These are phyloP conservation scores for Daedalea quercina DNA, from an alignment of 768 basidiomycete genomes.

Conservation along the genomic window DNA sequence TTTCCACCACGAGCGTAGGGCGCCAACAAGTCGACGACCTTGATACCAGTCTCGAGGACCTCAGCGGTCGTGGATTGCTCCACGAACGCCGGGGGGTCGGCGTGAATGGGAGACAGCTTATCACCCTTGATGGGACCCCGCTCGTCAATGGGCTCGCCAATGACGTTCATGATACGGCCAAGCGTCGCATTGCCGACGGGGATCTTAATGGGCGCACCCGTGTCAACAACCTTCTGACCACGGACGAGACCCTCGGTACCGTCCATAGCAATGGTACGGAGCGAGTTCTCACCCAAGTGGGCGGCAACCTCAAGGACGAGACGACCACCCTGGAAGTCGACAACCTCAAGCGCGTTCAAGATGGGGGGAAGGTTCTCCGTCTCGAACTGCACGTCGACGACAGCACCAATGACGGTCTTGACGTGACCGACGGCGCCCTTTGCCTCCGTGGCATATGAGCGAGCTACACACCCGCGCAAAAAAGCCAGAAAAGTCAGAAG, in stretches of 20 bases:
- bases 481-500: neutral
- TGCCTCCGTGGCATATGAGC: slow-evolving; percentile 89
- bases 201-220: slow-evolving; percentile 92
- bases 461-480: slow-evolving; percentile 35
- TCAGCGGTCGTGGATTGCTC: slow-evolving; percentile 99
- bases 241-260: slow-evolving; percentile 99
- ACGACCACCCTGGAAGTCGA: slow-evolving; percentile 88
- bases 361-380: slow-evolving; percentile 93
- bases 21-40: slow-evolving; percentile 98
- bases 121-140: slow-evolving; percentile 98
- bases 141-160: slow-evolving; percentile 99
- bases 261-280: slow-evolving; percentile 99
- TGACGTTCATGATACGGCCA: slow-evolving; percentile 99
- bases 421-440: slow-evolving; percentile 69
- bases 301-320: slow-evolving; percentile 99
- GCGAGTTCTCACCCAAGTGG: slow-evolving; percentile 98
- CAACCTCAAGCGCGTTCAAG: slow-evolving; percentile 97
- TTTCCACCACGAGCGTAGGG: slow-evolving; percentile 99
- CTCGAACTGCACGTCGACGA: slow-evolving; percentile 99
- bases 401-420: slow-evolving; percentile 99
- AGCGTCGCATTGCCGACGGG: slow-evolving; percentile 93
- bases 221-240: slow-evolving; percentile 95
- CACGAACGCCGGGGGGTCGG: slow-evolving; percentile 94
- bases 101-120: slow-evolving; percentile 89
- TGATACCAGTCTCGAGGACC: slow-evolving; percentile 99